A percentile compares a stretch with the other conserved stretches of the same genome.
Evolutionary conservation across 176 grass and related monocot genomes (phyloP).

Genomic region (Lolium rigidum): DNA sequence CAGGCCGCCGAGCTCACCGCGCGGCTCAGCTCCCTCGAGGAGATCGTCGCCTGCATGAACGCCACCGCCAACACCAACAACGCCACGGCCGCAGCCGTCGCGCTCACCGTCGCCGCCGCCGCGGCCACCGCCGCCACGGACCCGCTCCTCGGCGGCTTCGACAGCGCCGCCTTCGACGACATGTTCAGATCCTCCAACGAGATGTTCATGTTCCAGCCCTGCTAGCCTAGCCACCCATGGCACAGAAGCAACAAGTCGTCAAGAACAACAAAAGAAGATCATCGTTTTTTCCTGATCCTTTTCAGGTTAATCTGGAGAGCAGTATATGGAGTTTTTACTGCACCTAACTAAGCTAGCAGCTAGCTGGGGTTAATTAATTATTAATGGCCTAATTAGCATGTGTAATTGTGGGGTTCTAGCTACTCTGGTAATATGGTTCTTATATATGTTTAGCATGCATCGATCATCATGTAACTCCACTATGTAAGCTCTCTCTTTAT

Average conservation of each 20-base stretch:
- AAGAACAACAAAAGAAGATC: background rate
- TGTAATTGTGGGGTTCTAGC: constrained; percentile 23
- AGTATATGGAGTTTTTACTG: constrained; percentile 32
- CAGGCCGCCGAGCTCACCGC: constrained; percentile 72
- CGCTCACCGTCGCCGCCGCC: constrained; percentile 27
- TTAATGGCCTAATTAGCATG: constrained; percentile 41
- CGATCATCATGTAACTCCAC: constrained; percentile 34
- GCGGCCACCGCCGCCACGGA: constrained; percentile 6
- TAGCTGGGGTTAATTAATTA: constrained; percentile 33
- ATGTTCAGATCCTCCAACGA: constrained; percentile 56
- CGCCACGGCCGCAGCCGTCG: background rate
- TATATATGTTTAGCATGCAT: constrained; percentile 31
- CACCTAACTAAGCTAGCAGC: constrained; percentile 43
- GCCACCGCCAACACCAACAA: constrained; percentile 37
- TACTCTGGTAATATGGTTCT: background rate
- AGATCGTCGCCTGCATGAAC: constrained; percentile 74
- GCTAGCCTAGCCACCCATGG: constrained; percentile 37
- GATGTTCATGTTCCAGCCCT: constrained; percentile 84
- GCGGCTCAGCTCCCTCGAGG: constrained; percentile 71
- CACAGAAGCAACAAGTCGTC: background rate
- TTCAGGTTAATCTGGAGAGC: constrained; percentile 40
- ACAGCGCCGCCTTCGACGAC: constrained; percentile 43
- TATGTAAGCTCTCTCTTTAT: constrained; percentile 50
- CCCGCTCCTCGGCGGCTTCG: constrained; percentile 42
- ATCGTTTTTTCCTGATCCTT: constrained; percentile 30